These are phyloP conservation scores for Yarrowia sp. DNA, from an alignment of 805 yeast genomes.

Conservation along the genomic window DNA sequence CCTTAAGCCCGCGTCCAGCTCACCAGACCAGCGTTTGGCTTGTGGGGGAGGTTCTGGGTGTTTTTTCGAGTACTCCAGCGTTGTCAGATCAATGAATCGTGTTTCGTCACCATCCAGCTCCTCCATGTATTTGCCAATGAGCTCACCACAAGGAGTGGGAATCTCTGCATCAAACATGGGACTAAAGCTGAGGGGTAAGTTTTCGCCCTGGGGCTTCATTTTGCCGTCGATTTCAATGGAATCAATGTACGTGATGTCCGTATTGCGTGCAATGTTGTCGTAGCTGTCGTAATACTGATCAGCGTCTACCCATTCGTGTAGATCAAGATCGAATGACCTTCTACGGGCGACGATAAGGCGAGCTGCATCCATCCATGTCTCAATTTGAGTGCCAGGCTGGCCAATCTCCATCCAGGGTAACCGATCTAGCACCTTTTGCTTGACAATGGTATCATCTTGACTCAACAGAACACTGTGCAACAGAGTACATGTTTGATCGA, in stretches of 20 bases:
- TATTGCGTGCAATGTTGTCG: not conserved
- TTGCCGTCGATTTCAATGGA: conserved; percentile 6
- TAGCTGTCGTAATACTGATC: not conserved
- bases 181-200: not conserved
- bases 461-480: not conserved
- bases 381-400: not conserved
- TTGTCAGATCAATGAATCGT: conserved; percentile 3
- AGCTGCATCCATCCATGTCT: not conserved
- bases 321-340: not conserved
- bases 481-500: not conserved
- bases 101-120: not conserved
- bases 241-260: not conserved
- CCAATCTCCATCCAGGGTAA: conserved; percentile 3
- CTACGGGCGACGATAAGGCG: not conserved
- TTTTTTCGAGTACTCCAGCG: not conserved
- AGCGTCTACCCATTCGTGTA: not conserved
- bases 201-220: not conserved
- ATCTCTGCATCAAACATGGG: not conserved
- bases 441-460: not conserved
- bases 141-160: not conserved
- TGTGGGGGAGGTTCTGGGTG: not conserved
- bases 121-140: conserved; percentile 1
- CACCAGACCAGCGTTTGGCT: not conserved
- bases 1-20: not conserved
- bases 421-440: not conserved